These are phyloP conservation scores for Tetraselmis striata DNA, from an alignment of 139 green algal species.

Conservation along the genomic window DNA sequence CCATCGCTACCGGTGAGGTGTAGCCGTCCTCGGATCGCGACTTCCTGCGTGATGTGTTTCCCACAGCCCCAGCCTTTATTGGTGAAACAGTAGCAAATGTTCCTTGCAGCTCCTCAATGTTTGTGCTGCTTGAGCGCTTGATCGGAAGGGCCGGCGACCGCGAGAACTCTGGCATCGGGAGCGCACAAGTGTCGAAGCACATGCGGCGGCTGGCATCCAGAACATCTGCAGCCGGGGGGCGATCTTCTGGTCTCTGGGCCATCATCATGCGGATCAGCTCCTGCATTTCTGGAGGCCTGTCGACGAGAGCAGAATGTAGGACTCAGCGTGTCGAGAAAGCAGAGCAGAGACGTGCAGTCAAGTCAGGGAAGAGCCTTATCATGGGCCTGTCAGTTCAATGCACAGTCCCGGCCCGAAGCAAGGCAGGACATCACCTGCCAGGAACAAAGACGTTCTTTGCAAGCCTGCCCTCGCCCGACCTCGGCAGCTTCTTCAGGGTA, in stretches of 20 bases:
- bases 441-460: background rate
- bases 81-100: background rate
- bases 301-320: too few species aligned
- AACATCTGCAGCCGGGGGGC: background rate
- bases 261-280: background rate
- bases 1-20: background rate
- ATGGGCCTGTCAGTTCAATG: too few species aligned
- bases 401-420: too few species aligned
- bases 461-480: background rate
- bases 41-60: background rate
- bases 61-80: background rate
- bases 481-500: slow-evolving; percentile 14
- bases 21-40: background rate
- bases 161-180: background rate
- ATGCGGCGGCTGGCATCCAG: background rate
- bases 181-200: background rate
- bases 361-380: too few species aligned
- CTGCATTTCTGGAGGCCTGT: background rate
- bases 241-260: background rate
- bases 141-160: background rate
- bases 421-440: too few species aligned
- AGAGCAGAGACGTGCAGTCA: too few species aligned
- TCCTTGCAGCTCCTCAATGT: background rate
- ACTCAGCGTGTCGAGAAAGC: too few species aligned
- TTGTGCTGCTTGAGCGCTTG: background rate